Evolutionary conservation across 805 yeast species (phyloP).

Genomic region (Yarrowia sp.): DNA sequence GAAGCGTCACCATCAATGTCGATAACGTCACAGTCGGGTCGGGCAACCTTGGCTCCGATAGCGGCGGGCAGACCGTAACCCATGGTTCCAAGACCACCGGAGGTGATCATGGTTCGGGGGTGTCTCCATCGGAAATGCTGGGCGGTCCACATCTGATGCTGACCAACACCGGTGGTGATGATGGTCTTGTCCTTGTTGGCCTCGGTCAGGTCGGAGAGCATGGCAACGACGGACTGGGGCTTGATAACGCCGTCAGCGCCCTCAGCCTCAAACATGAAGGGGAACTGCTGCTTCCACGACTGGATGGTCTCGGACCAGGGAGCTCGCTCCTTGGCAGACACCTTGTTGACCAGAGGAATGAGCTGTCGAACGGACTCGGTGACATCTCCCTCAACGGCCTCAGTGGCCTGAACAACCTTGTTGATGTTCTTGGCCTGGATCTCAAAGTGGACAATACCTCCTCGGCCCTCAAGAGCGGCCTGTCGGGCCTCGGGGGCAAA

Average conservation of each 20-base stretch:
- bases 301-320: conserved; percentile 76
- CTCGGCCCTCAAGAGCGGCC: conserved; percentile 84
- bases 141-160: conserved; percentile 99
- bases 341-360: conserved; percentile 67
- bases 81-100: conserved; percentile 99
- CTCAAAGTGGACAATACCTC: conserved; percentile 97
- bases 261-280: conserved; percentile 78
- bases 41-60: conserved; percentile 96
- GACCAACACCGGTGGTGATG: conserved; percentile 98
- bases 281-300: conserved; percentile 83
- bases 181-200: conserved; percentile 68
- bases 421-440: conserved; percentile 95
- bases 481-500: conserved; percentile 92
- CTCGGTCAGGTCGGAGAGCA: conserved; percentile 70
- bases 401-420: conserved; percentile 91
- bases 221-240: conserved; percentile 87
- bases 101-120: conserved; percentile 93
- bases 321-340: conserved; percentile 48
- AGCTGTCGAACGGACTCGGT: conserved; percentile 69
- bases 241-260: conserved; percentile 53
- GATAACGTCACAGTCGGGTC: conserved; percentile 90
- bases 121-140: conserved; percentile 92
- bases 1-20: conserved; percentile 99
- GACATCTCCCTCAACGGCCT: conserved; percentile 96
- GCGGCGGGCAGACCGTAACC: conserved; percentile 98